Base-by-base conservation (phyloP, 768 basidiomycete genomes). In the Amyloporia xantha region DNA sequence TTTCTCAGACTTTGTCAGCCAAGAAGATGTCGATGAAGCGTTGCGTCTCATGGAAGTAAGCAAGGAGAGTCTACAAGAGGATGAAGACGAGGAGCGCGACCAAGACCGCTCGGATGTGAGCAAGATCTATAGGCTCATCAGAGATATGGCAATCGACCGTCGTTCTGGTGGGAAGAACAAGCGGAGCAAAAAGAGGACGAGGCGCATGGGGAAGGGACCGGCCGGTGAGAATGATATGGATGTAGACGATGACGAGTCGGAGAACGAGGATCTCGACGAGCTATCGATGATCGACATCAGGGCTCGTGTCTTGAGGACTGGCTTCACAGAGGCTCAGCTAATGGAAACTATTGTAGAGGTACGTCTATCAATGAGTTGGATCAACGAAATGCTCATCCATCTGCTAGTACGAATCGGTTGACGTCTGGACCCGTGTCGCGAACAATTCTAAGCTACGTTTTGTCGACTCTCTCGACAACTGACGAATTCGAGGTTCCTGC, bases 1-100 rank as follows among this genome's bases (percentile, higher is more conserved):
- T 30, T 91, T 85, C 69, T 79, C 87, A 44, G 80, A 86, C 59
- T 70, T 70, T 2, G 96, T 98, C 35, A 82, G 82, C 42, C 81
- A 84, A 48, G 75, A 78, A 33, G 96, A 99, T 62, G 93, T 99
- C 11, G 93, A 98, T 61, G 96, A 98, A 68, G 96, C 96, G 2
- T 72, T 99, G 53, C 83, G 96, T 33, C 71, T 99, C 52, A 98
- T 99, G 94, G 91, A 93, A 51, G 91, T 89, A 57, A 91, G 88
- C 69, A 99, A 98, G 66, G 87, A 90, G 61, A 91, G 85, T 60
- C 70, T 99, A 57, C 74, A 82, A 47, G 90, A 94, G 39, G 90
- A 91, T 10, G 78, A 81, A 17, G 84, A 86, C 37, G 74, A 75
- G 38, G 84, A 81, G 27, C 68, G 64, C 6, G 71, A 70, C 24